Evolutionary conservation across 139 green algal species (phyloP), one percentile per base, ranked within the genome.

Genomic region (Diplosphaera chodatii): DNA sequence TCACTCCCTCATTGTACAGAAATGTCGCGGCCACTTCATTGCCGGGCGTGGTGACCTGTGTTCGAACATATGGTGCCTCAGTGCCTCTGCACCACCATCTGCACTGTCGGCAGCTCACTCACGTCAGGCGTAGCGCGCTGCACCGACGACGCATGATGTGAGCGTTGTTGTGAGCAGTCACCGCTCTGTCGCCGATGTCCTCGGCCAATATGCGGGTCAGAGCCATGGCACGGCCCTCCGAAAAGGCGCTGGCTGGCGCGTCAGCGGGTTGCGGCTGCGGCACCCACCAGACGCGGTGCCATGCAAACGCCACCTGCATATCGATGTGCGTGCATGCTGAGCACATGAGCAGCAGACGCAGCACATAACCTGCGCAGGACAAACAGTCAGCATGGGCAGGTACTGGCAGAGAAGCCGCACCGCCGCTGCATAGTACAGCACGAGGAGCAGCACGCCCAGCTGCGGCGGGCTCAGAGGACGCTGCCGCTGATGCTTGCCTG

Each of bases 171-270:
- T 10, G 37, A 48, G 37, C 37, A 48, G 10, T 63, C 65, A 81
- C 82, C 77, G 77, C 74, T 23, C 85, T 67, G 32, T 88, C 55
- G 8, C 77, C 77, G 28, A 92, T 83, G 20, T 69, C 69, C 1
- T 74, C 74, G n/a, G 81, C 78, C 62, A 92, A 69, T 1, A 63
- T 18, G 6, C 56, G 5, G 25, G 82, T 69, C 55, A 84, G 79
- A 33, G 59, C 32, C 69, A 85, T 65, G 1, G 82, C 86, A 0
- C 85, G 73, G 0, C 64, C 81, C 72, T 91, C 86, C 4, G 80
- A 83, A 72, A 91, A 91, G 8, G 67, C 29, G 3, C 0, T 2
- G 1, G 55, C 4, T 0, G 74, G 31, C 0, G 77, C 74, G 16
- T 69, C 27, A 1, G 63, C 29, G 0, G 75, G 15, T 40, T 81